These are phyloP conservation scores for Pythium coloratum DNA, from an alignment of 352 stramenopile species.

Conservation along the genomic window DNA sequence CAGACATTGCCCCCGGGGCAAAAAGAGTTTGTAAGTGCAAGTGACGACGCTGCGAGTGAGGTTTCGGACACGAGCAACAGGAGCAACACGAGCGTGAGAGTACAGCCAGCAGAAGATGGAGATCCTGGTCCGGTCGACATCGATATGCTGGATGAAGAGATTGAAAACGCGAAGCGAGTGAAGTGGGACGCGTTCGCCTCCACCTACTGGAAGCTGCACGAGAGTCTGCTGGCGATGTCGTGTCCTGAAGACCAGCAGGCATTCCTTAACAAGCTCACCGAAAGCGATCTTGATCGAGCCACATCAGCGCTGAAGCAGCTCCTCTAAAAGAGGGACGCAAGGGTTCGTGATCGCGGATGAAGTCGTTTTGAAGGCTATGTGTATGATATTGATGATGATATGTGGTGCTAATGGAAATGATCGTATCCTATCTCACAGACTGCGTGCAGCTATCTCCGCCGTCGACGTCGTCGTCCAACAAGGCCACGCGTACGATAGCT, in stretches of 20 bases:
- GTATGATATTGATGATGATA: not conserved
- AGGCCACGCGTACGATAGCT: not conserved
- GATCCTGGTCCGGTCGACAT: constrained; percentile 3
- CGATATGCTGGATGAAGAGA: constrained; percentile 19
- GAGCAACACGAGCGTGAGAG: not conserved
- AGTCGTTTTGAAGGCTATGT: not conserved
- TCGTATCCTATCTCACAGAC: constrained; percentile 3
- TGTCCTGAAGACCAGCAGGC: constrained; percentile 29
- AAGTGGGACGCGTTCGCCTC: constrained; percentile 27
- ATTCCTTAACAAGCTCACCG: constrained; percentile 34
- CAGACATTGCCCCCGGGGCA: not conserved
- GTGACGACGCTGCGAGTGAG: not conserved
- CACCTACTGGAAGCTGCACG: constrained; percentile 45
- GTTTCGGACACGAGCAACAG: not conserved
- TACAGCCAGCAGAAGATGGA: not conserved
- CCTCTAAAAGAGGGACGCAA: constrained; percentile 32
- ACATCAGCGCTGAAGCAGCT: constrained; percentile 45
- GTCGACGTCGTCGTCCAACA: not conserved
- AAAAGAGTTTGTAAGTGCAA: not conserved
- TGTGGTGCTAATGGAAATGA: not conserved
- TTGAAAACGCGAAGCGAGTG: constrained; percentile 22
- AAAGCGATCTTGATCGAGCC: constrained; percentile 50
- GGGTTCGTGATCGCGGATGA: not conserved
- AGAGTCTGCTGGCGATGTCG: constrained; percentile 32
- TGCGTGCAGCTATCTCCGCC: not conserved